Evolutionary conservation across 768 basidiomycete genomes (phyloP).

Genomic region (Pleurotus ostreatus): DNA sequence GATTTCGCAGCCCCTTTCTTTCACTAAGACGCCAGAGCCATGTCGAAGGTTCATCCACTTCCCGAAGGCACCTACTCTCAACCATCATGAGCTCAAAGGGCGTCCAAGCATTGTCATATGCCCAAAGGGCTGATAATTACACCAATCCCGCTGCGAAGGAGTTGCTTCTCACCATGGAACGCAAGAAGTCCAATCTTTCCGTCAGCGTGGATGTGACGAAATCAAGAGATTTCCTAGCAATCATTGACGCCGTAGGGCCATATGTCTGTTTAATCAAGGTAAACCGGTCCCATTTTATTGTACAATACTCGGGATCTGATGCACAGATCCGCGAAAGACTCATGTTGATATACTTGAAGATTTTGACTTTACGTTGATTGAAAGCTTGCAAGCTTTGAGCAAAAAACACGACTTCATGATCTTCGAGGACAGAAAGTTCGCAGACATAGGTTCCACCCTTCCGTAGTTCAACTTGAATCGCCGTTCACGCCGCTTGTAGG

Average conservation of each 20-base stretch:
- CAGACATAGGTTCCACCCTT: constrained; percentile 80
- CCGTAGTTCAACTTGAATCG: not conserved
- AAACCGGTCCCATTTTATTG: constrained; percentile 23
- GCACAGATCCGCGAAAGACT: constrained; percentile 49
- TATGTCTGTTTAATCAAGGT: constrained; percentile 94
- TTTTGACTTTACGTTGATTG: constrained; percentile 71
- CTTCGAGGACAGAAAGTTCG: constrained; percentile 98
- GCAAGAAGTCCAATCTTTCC: constrained; percentile 88
- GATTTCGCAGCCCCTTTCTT: constrained; percentile 5
- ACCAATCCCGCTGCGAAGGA: constrained; percentile 73
- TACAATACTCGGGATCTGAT: constrained; percentile 20
- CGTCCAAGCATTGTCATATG: constrained; percentile 51
- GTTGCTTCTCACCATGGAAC: constrained; percentile 77
- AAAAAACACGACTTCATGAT: constrained; percentile 88
- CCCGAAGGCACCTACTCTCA: not conserved
- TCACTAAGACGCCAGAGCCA: too few relatives aligned
- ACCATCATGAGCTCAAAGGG: constrained; percentile 26
- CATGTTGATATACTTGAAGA: constrained; percentile 96
- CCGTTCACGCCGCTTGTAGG: constrained; percentile 44
- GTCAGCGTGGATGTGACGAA: constrained; percentile 94
- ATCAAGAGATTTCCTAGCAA: constrained; percentile 70
- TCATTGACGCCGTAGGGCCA: constrained; percentile 87
- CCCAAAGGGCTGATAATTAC: constrained; percentile 51
- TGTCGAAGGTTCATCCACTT: not conserved
- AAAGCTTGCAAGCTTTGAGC: constrained; percentile 65